These are phyloP conservation scores for Erythrobasidium yunnanense DNA, from an alignment of 768 basidiomycete species.

Conservation along the genomic window DNA sequence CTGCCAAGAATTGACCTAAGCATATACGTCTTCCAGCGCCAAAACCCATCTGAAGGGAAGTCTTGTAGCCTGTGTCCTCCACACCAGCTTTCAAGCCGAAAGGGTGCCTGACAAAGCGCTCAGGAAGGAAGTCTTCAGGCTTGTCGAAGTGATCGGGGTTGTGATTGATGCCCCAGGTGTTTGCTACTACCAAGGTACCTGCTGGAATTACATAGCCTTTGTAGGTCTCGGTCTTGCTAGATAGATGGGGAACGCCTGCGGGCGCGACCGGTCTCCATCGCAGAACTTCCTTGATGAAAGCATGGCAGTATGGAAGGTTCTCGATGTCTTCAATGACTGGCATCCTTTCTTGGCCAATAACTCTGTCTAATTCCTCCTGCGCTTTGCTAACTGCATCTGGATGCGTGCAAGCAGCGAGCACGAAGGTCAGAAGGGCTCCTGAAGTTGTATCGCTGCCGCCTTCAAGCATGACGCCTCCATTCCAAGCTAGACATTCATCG, in stretches of 20 bases:
- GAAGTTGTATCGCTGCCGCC: neutral
- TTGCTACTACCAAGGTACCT: neutral
- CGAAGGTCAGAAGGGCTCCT: neutral
- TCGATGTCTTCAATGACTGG: conserved; percentile 24
- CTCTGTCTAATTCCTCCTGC: conserved; percentile 27
- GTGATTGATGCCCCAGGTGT: conserved; percentile 21
- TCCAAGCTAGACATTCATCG: neutral
- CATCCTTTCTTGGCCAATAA: conserved; percentile 24
- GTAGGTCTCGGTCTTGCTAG: conserved; percentile 27
- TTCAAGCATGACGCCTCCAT: neutral
- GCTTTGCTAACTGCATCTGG: conserved; percentile 5
- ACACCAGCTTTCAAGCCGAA: neutral
- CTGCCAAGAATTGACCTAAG: conserved; percentile 7
- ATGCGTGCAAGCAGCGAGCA: neutral
- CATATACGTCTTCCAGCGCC: conserved; percentile 25
- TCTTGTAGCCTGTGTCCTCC: conserved; percentile 3
- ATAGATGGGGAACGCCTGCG: conserved; percentile 17
- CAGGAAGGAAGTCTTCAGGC: conserved; percentile 25
- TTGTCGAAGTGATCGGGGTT: conserved; percentile 7
- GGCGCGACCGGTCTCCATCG: conserved; percentile 1
- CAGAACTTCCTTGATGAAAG: conserved; percentile 19
- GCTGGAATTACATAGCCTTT: conserved; percentile 1
- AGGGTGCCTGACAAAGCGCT: neutral
- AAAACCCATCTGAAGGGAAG: neutral
- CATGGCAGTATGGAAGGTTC: conserved; percentile 23